These are phyloP conservation scores for Fusarium aywerte DNA, from an alignment of 2,329 filamentous ascomycete genomes.

Conservation along the genomic window DNA sequence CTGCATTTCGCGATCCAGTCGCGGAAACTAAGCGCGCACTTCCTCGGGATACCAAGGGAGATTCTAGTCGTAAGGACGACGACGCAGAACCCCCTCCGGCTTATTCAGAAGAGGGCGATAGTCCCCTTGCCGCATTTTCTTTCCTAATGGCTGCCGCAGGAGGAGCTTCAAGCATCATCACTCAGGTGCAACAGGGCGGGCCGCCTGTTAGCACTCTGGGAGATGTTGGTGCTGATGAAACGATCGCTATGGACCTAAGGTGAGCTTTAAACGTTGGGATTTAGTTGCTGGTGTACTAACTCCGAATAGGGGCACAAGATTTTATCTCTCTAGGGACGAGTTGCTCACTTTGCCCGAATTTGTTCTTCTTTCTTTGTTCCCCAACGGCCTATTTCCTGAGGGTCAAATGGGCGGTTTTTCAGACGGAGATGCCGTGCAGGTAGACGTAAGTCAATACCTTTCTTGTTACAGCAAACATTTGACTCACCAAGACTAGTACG, in stretches of 20 bases:
- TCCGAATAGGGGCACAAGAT: slow-evolving; percentile 80
- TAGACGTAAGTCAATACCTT: slow-evolving; percentile 78
- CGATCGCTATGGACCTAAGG: slow-evolving; percentile 94
- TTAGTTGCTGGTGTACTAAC: slow-evolving; percentile 38
- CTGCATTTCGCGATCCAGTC: slow-evolving; percentile 61
- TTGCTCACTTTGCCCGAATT: slow-evolving; percentile 96
- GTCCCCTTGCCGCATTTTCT: slow-evolving; percentile 89
- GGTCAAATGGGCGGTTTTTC: slow-evolving; percentile 94
- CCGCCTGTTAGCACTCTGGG: slow-evolving; percentile 89
- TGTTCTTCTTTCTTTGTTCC: slow-evolving; percentile 95
- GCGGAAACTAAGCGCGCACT: slow-evolving; percentile 87
- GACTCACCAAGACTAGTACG: slow-evolving; percentile 73
- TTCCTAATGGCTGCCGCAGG: slow-evolving; percentile 99
- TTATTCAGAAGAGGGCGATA: slow-evolving; percentile 94
- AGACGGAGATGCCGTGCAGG: slow-evolving; percentile 93
- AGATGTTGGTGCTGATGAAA: slow-evolving; percentile 90
- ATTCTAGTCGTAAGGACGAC: slow-evolving; percentile 77
- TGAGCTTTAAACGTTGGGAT: slow-evolving; percentile 56
- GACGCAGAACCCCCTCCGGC: slow-evolving; percentile 95
- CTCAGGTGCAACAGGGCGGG: slow-evolving; percentile 95
- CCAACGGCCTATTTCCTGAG: slow-evolving; percentile 97
- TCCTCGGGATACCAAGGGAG: slow-evolving; percentile 82
- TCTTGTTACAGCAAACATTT: neutral
- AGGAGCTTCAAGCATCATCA: slow-evolving; percentile 98
- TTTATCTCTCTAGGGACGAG: slow-evolving; percentile 94